phyloP scores from a whole-genome alignment of 2,329 filamentous ascomycete genomes.

The Rutstroemia sp. region DNA sequence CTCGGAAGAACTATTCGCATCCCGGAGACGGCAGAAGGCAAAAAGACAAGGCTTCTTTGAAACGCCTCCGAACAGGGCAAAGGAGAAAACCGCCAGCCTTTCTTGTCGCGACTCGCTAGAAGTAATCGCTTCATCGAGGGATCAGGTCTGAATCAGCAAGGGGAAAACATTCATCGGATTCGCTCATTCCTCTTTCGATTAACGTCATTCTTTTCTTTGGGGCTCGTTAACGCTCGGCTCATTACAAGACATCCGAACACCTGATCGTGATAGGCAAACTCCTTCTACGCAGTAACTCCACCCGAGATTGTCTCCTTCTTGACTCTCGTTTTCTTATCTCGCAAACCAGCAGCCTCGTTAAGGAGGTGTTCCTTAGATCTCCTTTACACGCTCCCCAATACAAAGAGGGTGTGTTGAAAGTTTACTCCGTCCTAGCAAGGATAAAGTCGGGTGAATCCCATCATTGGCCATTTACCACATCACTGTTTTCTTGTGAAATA shows the following conservation, averaged over 20 bases:
- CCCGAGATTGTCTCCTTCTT: not conserved
- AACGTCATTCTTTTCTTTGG: not conserved
- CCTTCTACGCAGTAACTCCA: not conserved
- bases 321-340: not conserved
- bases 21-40: too few species aligned
- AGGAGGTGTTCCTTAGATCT: not conserved
- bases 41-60: too few species aligned
- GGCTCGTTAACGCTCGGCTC: not conserved
- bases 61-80: too few species aligned
- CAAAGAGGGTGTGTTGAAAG: not conserved
- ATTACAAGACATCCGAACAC: not conserved
- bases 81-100: not conserved
- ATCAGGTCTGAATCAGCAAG: not conserved
- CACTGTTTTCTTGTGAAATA: not conserved
- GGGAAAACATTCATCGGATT: conserved; percentile 2
- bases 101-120: not conserved
- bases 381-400: not conserved
- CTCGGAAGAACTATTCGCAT: too few species aligned
- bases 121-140: not conserved
- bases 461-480: not conserved
- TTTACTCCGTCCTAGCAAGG: not conserved
- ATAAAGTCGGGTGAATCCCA: not conserved
- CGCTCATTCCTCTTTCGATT: conserved; percentile 1
- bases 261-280: not conserved
- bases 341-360: too few species aligned